These are phyloP conservation scores for Oryza nivara DNA, from an alignment of 176 grass and related monocot species.

Conservation along the genomic window DNA sequence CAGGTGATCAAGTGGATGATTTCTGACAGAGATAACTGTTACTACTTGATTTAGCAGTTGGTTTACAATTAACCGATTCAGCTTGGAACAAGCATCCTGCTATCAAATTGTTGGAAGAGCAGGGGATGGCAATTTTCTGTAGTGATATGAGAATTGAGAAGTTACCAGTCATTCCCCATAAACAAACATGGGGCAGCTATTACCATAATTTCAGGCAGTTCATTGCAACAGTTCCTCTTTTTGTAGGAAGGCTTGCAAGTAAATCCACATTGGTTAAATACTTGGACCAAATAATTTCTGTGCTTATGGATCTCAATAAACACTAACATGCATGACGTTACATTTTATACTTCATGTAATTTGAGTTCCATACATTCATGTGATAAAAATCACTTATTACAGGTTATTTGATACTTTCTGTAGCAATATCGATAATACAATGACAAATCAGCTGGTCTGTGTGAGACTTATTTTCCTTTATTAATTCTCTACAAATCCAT, in stretches of 20 bases:
- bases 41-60: not conserved
- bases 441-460: not conserved
- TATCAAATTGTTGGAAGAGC: not conserved
- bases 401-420: not conserved
- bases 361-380: not conserved
- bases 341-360: slow-evolving; percentile 5
- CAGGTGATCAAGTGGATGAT: slow-evolving; percentile 18
- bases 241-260: slow-evolving; percentile 14
- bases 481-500: not conserved
- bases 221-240: not conserved
- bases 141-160: not conserved
- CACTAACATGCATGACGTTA: slow-evolving; percentile 1
- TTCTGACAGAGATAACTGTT: not conserved
- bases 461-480: not conserved
- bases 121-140: not conserved
- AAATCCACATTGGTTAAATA: not conserved
- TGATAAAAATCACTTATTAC: not conserved
- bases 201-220: not conserved
- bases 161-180: not conserved
- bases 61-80: not conserved
- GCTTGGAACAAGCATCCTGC: not conserved
- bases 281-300: not conserved
- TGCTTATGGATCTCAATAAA: not conserved
- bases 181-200: not conserved
- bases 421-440: not conserved